phyloP scores from a whole-genome alignment of 2,329 filamentous ascomycete species.

The Sporothrix sp. region DNA sequence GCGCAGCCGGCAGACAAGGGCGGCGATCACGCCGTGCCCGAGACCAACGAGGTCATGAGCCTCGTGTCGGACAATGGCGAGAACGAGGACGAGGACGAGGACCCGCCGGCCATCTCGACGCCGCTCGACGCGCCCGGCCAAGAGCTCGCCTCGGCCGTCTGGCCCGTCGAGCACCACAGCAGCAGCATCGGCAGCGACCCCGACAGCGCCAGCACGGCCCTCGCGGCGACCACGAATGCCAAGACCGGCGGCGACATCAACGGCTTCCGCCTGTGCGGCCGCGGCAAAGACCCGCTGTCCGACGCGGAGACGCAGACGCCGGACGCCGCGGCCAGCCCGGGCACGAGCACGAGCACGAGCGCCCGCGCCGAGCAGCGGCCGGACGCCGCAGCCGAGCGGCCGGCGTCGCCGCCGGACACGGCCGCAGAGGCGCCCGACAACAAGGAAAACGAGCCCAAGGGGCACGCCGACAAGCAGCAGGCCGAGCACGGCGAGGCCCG shows the following conservation, averaged over 20 bases:
- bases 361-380: too few relatives aligned
- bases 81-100: slow-evolving; percentile 18
- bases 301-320: neutral
- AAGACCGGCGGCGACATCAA: neutral
- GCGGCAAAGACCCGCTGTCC: neutral
- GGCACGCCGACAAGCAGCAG: neutral
- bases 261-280: neutral
- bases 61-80: slow-evolving; percentile 19
- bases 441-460: neutral
- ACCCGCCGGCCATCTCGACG: slow-evolving; percentile 14
- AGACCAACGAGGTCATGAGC: slow-evolving; percentile 16
- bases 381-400: too few relatives aligned
- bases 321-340: too few relatives aligned
- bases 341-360: too few relatives aligned
- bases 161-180: slow-evolving; percentile 12
- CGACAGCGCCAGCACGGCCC: neutral
- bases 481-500: neutral
- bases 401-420: slow-evolving; percentile 11
- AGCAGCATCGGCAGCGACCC: slow-evolving; percentile 9
- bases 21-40: neutral
- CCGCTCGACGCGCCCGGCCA: slow-evolving; percentile 9
- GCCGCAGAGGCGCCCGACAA: slow-evolving; percentile 4
- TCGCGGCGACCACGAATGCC: neutral
- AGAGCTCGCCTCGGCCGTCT: slow-evolving; percentile 9
- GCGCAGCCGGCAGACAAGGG: neutral